phyloP scores from a whole-genome alignment of 2,329 filamentous ascomycete species.

The Alternaria tenuissima region DNA sequence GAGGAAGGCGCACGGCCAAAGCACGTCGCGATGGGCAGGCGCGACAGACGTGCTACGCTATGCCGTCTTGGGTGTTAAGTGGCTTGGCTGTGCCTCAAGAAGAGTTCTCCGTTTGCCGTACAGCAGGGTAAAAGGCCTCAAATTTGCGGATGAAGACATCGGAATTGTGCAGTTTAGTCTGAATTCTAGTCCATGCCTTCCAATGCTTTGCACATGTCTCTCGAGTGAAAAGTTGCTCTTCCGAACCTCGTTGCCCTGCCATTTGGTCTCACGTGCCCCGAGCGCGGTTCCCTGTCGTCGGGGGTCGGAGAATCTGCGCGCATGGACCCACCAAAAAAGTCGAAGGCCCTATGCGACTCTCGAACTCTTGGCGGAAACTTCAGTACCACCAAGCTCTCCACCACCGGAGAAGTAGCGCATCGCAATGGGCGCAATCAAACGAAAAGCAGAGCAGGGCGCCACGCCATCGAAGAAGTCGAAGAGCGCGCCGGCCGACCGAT shows the following conservation, averaged over 20 bases:
- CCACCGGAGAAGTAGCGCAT: conserved; percentile 12
- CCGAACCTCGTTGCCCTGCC: neutral
- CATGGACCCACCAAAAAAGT: conserved; percentile 20
- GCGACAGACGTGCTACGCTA: conserved; percentile 22
- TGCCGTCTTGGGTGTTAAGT: conserved; percentile 9
- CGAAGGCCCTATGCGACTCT: conserved; percentile 13
- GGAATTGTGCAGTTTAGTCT: too few relatives aligned
- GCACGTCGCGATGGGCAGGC: conserved; percentile 22
- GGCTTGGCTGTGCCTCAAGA: conserved; percentile 3
- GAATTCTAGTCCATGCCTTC: neutral
- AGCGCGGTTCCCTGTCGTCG: conserved; percentile 9
- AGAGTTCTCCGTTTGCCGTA: neutral
- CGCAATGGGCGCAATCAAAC: conserved; percentile 56
- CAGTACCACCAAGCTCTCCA: conserved; percentile 12
- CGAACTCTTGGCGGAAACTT: conserved; percentile 33
- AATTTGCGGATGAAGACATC: too few relatives aligned
- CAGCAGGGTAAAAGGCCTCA: neutral
- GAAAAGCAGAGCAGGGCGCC: conserved; percentile 53
- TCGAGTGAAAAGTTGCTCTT: neutral
- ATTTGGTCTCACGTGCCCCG: conserved; percentile 9
- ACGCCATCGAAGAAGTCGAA: conserved; percentile 44
- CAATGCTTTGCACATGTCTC: neutral
- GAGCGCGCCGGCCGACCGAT: conserved; percentile 37
- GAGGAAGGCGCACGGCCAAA: conserved; percentile 14
- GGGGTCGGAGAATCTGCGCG: conserved; percentile 18